A percentile compares a stretch with the other conserved stretches of the same genome.
phyloP scores from a whole-genome alignment of 495 filamentous ascomycete species.

The Ascobolus immersus region DNA sequence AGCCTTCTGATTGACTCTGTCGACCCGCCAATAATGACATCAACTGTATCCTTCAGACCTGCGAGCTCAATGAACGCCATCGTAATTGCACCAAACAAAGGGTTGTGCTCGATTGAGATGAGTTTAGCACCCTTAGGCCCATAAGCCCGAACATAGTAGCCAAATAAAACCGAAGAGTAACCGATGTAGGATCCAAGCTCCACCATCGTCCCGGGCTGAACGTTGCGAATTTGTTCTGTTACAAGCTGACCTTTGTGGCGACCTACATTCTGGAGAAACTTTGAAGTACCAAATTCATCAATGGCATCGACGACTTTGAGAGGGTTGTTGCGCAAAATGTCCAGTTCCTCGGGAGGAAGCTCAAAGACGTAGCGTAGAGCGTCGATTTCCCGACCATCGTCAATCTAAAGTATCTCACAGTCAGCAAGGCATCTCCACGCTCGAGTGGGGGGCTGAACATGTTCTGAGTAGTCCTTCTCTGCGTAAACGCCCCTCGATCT shows the following conservation, averaged over 20 bases:
- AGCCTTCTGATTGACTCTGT: slow-evolving; percentile 32
- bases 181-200: slow-evolving; percentile 66
- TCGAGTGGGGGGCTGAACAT: too few species aligned
- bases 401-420: too few species aligned
- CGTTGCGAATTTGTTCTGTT: slow-evolving; percentile 32
- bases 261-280: slow-evolving; percentile 60
- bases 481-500: too few species aligned
- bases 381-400: slow-evolving; percentile 48
- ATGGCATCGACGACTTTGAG: slow-evolving; percentile 38
- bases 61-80: slow-evolving; percentile 38
- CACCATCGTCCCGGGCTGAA: slow-evolving; percentile 42
- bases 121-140: slow-evolving; percentile 22
- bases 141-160: slow-evolving; percentile 31
- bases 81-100: slow-evolving; percentile 39
- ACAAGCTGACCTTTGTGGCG: slow-evolving; percentile 44
- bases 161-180: slow-evolving; percentile 52
- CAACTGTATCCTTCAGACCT: slow-evolving; percentile 37
- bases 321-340: slow-evolving; percentile 37
- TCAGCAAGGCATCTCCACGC: too few species aligned
- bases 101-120: slow-evolving; percentile 40
- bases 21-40: slow-evolving; percentile 39
- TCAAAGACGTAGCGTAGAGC: slow-evolving; percentile 42
- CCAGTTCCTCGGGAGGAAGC: slow-evolving; percentile 25
- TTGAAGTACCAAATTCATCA: slow-evolving; percentile 41
- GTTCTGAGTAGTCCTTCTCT: too few species aligned